Conservation (phyloP, 768 basidiomycete genomes). For the Auriscalpium vulgare region DNA sequence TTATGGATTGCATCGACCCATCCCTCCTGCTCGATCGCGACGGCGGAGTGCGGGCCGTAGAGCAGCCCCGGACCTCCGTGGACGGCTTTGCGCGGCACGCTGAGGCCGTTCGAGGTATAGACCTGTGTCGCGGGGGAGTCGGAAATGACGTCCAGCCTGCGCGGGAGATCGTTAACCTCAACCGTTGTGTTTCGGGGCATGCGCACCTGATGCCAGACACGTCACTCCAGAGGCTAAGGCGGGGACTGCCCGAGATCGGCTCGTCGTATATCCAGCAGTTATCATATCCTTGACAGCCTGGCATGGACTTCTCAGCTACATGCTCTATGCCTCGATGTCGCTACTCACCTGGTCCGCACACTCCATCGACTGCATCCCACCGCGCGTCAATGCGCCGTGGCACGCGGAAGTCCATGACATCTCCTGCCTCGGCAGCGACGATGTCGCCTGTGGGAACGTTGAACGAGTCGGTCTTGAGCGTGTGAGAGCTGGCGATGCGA, state of each 20-base stretch:
- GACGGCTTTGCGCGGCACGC: constrained; percentile 37
- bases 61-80: constrained; percentile 39
- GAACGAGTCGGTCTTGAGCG: background rate
- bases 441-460: constrained; percentile 1
- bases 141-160: constrained; percentile 40
- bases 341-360: constrained; percentile 18
- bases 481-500: background rate
- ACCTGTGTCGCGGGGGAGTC: constrained; percentile 46
- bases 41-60: constrained; percentile 35
- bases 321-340: background rate
- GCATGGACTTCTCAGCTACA: constrained; percentile 12
- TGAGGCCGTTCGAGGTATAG: constrained; percentile 38
- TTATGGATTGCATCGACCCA: constrained; percentile 49
- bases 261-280: constrained; percentile 43
- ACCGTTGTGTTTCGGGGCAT: background rate
- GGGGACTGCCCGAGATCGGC: constrained; percentile 19
- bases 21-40: constrained; percentile 47
- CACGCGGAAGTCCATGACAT: constrained; percentile 36
- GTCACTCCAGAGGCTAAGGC: constrained; percentile 38
- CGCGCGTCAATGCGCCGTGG: constrained; percentile 18
- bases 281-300: constrained; percentile 43
- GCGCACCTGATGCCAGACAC: constrained; percentile 40
- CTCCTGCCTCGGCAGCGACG: constrained; percentile 11
- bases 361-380: constrained; percentile 17
- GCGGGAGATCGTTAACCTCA: background rate